Conservation (phyloP, 352 stramenopile genomes). For the Phytophthora citrophthora region DNA sequence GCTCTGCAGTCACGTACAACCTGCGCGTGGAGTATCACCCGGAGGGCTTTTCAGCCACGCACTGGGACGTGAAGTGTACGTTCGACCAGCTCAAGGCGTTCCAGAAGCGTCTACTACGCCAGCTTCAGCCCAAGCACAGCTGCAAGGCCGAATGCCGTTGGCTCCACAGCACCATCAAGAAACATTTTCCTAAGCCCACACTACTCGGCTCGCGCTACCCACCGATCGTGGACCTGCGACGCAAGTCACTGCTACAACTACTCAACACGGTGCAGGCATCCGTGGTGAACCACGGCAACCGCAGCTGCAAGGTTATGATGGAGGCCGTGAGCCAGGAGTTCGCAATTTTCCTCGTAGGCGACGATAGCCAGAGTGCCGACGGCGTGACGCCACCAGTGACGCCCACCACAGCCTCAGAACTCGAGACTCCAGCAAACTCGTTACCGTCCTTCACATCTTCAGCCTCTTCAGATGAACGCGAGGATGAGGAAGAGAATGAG, state of each 20-base stretch:
- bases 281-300: constrained; percentile 46
- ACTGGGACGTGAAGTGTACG: constrained; percentile 39
- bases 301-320: constrained; percentile 44
- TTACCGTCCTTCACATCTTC: constrained; percentile 34
- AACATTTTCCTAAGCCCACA: constrained; percentile 61
- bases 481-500: constrained; percentile 22
- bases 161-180: constrained; percentile 63
- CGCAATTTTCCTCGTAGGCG: constrained; percentile 37
- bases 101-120: constrained; percentile 53
- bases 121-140: constrained; percentile 58
- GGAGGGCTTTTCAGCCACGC: constrained; percentile 19
- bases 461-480: constrained; percentile 37
- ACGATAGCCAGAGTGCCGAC: constrained; percentile 10
- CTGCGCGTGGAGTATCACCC: constrained; percentile 34
- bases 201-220: constrained; percentile 38
- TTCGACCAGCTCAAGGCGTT: constrained; percentile 58
- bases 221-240: constrained; percentile 35
- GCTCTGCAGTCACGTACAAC: constrained; percentile 36
- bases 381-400: constrained; percentile 29
- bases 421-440: constrained; percentile 25
- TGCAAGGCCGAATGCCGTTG: constrained; percentile 72
- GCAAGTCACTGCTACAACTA: constrained; percentile 37
- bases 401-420: constrained; percentile 31
- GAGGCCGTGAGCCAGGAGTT: constrained; percentile 38
- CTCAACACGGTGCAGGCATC: constrained; percentile 40